Base-by-base conservation (phyloP, 192 early-diverging fungal species). In the Mortierella antarctica region DNA sequence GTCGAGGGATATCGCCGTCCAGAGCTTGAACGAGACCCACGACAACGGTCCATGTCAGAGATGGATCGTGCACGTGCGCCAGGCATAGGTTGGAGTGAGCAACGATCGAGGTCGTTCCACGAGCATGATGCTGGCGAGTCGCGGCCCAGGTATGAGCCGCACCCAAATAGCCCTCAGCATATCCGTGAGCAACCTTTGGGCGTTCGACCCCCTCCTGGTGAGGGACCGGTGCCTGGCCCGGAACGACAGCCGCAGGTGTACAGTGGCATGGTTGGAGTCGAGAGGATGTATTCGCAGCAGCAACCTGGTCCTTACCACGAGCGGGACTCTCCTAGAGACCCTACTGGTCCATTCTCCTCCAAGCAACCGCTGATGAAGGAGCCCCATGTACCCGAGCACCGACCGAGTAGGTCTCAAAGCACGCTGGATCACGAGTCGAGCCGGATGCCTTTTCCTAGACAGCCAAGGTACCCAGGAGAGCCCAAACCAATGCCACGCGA, bases 51-150 rank as follows among this genome's bases (percentile, higher is more conserved):
- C 8, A 59, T 63, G 54, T 51, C 74, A 0, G 74, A 76, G 18
- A 62, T 68, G 41, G 74, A 76, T 63, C 74, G 74, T 6, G 42
- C 46, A 5, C 61, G 60, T 53, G 57, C 49, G 49, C 47, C 53
- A 12, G 41, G 18, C n/a, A 17, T 9, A 7, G 12, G 39, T 8
- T 67, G 73, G 60, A 67, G 47, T 9, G 74, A 76, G 13, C 67
- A 68, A n/a, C 66, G 74, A 23, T 76, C 74, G 21, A 31, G 74
- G 21, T 69, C 74, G n/a, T 69, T 69, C 53, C 74, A 76, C 50
- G 72, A 65, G 13, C 15, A 44, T 8, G 74, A 76, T 52, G 12
- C 52, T 48, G 45, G 41, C n/a, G 23, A 68, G 9, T 23, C 58
- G 17, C 51, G 74, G 18, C 40, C 66, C 8, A 54, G 74, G 46